phyloP scores from a whole-genome alignment of 2,329 filamentous ascomycete species.

The Fusarium nematophilum region DNA sequence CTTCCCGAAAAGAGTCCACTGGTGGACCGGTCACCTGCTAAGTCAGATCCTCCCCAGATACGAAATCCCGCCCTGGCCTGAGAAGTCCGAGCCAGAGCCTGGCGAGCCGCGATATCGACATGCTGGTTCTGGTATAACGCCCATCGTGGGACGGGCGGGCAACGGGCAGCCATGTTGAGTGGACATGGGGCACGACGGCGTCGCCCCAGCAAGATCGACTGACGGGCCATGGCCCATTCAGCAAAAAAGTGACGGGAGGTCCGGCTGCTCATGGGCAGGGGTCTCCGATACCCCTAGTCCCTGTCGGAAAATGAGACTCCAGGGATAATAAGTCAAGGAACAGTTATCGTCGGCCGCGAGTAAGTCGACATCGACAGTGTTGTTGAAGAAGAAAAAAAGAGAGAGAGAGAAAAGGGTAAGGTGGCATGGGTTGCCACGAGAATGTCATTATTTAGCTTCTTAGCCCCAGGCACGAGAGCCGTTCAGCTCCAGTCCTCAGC shows the following conservation, averaged over 20 bases:
- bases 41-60: slow-evolving; percentile 44
- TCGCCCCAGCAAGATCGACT: slow-evolving; percentile 42
- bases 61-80: slow-evolving; percentile 32
- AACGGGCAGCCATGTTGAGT: slow-evolving; percentile 21
- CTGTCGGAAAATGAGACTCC: slow-evolving; percentile 25
- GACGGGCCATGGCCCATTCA: slow-evolving; percentile 37
- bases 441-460: slow-evolving; percentile 31
- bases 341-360: slow-evolving; percentile 30
- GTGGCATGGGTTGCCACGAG: slow-evolving; percentile 23
- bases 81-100: slow-evolving; percentile 24
- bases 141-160: slow-evolving; percentile 17
- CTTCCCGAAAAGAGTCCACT: slow-evolving; percentile 39
- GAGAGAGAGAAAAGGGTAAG: slow-evolving; percentile 28
- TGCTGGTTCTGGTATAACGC: slow-evolving; percentile 30
- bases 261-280: slow-evolving; percentile 40
- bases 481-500: slow-evolving; percentile 35
- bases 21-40: slow-evolving; percentile 44
- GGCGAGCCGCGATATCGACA: slow-evolving; percentile 32
- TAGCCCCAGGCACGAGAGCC: slow-evolving; percentile 29
- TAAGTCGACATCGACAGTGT: slow-evolving; percentile 25
- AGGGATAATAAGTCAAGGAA: slow-evolving; percentile 31
- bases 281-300: slow-evolving; percentile 27
- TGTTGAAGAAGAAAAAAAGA: slow-evolving; percentile 17
- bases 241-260: slow-evolving; percentile 30
- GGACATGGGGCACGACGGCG: slow-evolving; percentile 20